Conservation (phyloP, 805 yeast species). For the Lipomyces anomalus region DNA sequence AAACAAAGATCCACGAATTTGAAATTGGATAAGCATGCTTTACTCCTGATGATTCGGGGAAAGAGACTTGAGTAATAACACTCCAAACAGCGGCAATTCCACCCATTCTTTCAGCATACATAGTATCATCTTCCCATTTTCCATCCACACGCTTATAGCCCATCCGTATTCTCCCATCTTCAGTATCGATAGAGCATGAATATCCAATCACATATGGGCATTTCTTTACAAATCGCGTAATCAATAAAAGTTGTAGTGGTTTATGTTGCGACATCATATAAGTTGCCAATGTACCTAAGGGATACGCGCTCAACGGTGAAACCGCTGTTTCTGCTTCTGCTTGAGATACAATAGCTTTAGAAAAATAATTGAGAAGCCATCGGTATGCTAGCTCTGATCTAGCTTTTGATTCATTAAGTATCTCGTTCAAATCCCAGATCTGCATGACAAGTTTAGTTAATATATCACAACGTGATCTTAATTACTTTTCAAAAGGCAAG, state of each 20-base stretch:
- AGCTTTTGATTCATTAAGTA: constrained; percentile 47
- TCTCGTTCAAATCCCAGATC: constrained; percentile 44
- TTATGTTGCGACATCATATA: constrained; percentile 47
- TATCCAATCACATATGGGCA: constrained; percentile 87
- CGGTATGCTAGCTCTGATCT: constrained; percentile 45
- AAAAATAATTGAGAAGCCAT: constrained; percentile 75
- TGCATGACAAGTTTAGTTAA: constrained; percentile 29
- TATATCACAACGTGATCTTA: neutral
- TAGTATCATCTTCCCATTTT: constrained; percentile 50
- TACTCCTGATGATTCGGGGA: constrained; percentile 19
- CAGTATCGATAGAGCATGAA: constrained; percentile 68
- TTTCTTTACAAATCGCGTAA: constrained; percentile 83
- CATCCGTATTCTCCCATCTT: constrained; percentile 75
- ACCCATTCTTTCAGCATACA: constrained; percentile 77
- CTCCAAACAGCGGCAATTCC: constrained; percentile 82
- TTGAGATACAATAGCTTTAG: constrained; percentile 82
- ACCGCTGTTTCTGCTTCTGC: constrained; percentile 89
- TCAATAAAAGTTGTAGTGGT: constrained; percentile 49
- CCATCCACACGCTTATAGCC: constrained; percentile 68
- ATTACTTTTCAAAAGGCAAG: too few relatives aligned
- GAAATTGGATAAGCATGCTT: constrained; percentile 53
- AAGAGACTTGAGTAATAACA: constrained; percentile 55
- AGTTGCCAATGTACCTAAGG: constrained; percentile 64
- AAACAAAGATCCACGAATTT: constrained; percentile 64
- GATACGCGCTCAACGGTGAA: constrained; percentile 68